Conservation (phyloP, 1,139 yeast species). For the Diutina pseudorugosa region DNA sequence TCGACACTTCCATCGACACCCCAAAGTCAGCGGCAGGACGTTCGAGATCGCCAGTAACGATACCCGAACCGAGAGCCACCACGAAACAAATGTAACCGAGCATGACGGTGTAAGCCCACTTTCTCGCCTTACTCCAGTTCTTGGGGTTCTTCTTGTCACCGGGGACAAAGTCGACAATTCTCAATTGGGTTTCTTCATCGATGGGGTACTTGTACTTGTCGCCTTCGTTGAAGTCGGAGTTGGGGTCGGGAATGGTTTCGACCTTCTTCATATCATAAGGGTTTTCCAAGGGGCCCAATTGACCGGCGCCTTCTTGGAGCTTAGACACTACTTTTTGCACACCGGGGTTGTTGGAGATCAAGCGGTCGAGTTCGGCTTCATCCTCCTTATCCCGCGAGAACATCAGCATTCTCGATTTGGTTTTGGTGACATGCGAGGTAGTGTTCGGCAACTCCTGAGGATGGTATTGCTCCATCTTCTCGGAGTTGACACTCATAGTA, state of each 20-base stretch:
- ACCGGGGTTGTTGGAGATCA: conserved; percentile 2
- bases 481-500: conserved; percentile 1
- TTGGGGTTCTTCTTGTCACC: conserved; percentile 51
- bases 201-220: conserved; percentile 52
- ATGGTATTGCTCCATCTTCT: conserved; percentile 1
- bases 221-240: conserved; percentile 27
- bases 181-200: conserved; percentile 40
- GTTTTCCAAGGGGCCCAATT: conserved; percentile 41
- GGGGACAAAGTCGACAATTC: conserved; percentile 46
- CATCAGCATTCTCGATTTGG: conserved; percentile 2
- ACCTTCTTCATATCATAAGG: conserved; percentile 33
- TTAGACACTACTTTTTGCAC: conserved; percentile 2
- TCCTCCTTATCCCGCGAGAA: background rate
- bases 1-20: conserved; percentile 44
- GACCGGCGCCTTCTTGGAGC: conserved; percentile 19
- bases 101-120: conserved; percentile 43
- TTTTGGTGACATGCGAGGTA: background rate
- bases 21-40: conserved; percentile 40
- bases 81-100: conserved; percentile 44
- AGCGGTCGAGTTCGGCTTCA: background rate
- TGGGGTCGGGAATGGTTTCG: conserved; percentile 24
- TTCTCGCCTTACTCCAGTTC: conserved; percentile 30
- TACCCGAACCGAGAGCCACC: conserved; percentile 50
- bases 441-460: background rate
- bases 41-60: conserved; percentile 47